Evolutionary conservation across 1,284 basidiomycete genomes (phyloP).

Genomic region (Ceratobasidium theobromae): DNA sequence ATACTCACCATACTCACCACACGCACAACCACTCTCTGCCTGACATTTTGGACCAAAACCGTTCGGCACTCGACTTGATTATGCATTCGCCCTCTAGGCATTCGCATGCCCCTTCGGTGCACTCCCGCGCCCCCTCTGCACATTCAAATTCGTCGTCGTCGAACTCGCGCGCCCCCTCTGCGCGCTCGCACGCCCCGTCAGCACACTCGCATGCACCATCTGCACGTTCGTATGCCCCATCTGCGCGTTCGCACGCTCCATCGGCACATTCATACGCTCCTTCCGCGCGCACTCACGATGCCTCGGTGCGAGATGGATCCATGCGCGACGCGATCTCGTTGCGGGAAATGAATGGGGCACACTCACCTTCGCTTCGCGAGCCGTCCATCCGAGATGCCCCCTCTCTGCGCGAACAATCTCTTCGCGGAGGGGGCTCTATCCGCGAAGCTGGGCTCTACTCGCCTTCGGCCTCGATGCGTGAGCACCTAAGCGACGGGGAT

Average conservation of each 20-base stretch:
- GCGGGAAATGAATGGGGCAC: not conserved
- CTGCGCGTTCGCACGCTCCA: no score
- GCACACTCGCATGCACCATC: no score
- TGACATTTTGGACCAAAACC: not conserved
- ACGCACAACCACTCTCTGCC: not conserved
- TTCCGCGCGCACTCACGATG: not conserved
- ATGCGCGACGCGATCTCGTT: not conserved
- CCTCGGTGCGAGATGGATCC: not conserved
- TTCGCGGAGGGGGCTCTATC: not conserved
- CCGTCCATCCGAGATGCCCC: not conserved
- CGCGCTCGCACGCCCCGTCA: no score
- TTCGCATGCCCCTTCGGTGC: no score
- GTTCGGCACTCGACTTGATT: not conserved
- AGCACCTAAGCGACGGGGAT: constrained; percentile 2
- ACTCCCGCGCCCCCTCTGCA: no score
- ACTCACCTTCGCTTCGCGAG: constrained; percentile 5
- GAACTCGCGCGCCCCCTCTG: no score
- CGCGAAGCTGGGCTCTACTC: not conserved
- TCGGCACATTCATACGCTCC: not conserved
- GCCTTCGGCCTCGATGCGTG: not conserved
- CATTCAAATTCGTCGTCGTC: no score
- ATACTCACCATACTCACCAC: no score
- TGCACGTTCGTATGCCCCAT: not conserved
- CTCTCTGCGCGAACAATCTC: not conserved
- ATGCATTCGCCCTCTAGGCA: not conserved